Conservation (phyloP, 768 basidiomycete species). For the Lentinula sp. region DNA sequence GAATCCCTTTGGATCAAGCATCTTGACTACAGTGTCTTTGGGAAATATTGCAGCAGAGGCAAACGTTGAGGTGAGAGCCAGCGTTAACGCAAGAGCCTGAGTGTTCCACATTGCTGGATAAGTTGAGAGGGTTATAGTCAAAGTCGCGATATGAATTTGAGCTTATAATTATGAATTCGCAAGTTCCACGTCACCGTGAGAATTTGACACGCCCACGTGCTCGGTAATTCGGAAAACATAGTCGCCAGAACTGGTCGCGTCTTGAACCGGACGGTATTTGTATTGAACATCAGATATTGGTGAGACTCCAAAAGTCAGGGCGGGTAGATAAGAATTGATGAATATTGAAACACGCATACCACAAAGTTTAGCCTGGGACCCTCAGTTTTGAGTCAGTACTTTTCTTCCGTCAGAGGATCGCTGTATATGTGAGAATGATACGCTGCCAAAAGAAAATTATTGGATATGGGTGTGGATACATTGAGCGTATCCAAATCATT, state of each 20-base stretch:
- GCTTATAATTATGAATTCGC: neutral
- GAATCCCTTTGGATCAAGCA: constrained; percentile 66
- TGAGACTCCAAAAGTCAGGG: neutral
- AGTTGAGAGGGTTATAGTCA: neutral
- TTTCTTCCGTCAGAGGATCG: no score
- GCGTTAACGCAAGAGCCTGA: constrained; percentile 26
- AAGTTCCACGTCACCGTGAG: constrained; percentile 3
- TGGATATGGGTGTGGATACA: no score
- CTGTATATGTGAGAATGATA: no score
- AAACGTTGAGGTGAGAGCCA: constrained; percentile 37
- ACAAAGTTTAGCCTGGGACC: no score
- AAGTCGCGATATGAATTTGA: no score
- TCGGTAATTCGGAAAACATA: neutral
- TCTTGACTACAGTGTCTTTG: constrained; percentile 58
- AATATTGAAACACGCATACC: no score
- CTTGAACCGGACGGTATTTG: neutral
- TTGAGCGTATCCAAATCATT: no score
- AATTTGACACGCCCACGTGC: neutral
- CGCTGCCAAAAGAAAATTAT: no score
- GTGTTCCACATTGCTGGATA: constrained; percentile 24
- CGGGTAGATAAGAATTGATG: no score
- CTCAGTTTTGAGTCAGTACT: no score
- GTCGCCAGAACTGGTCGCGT: neutral
- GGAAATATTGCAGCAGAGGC: constrained; percentile 48
- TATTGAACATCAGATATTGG: neutral